Evolutionary conservation across 305 asterid species (phyloP).

Genomic region (Petunia hybrid): DNA sequence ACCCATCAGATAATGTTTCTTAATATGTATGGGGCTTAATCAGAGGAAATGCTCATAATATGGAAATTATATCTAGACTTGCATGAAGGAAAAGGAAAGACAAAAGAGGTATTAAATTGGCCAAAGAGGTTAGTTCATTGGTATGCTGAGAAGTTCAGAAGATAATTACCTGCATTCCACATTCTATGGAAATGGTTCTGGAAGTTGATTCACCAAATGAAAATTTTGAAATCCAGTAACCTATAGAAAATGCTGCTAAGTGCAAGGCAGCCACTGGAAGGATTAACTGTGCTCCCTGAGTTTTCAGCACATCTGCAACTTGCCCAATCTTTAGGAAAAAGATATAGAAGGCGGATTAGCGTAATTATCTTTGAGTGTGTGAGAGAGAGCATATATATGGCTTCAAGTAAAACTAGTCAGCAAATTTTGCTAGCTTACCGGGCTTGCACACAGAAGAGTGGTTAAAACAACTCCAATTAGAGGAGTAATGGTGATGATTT

Average conservation of each 20-base stretch:
- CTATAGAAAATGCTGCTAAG: constrained; percentile 85
- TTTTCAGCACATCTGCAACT: constrained; percentile 89
- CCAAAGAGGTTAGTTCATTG: constrained; percentile 15
- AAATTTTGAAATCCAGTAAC: constrained; percentile 78
- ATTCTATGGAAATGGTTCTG: constrained; percentile 94
- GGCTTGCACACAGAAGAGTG: constrained; percentile 97
- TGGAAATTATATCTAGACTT: background rate
- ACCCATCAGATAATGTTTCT: constrained; percentile 22
- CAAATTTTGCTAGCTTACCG: constrained; percentile 62
- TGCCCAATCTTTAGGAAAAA: constrained; percentile 77
- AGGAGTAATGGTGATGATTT: constrained; percentile 79
- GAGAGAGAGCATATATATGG: background rate
- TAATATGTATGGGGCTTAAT: constrained; percentile 14
- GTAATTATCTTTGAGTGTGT: constrained; percentile 20
- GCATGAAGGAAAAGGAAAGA: constrained; percentile 1
- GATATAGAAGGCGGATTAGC: constrained; percentile 7
- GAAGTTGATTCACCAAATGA: constrained; percentile 98
- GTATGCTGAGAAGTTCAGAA: constrained; percentile 24
- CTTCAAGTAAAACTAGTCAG: constrained; percentile 28
- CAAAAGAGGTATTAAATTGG: background rate
- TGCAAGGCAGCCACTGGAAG: constrained; percentile 88
- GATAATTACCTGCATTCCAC: constrained; percentile 92
- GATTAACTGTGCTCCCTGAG: constrained; percentile 83
- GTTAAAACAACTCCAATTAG: constrained; percentile 89
- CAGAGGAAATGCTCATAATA: constrained; percentile 8